Evolutionary conservation across 2,329 filamentous ascomycete species (phyloP).

Genomic region (Claviceps citrina): DNA sequence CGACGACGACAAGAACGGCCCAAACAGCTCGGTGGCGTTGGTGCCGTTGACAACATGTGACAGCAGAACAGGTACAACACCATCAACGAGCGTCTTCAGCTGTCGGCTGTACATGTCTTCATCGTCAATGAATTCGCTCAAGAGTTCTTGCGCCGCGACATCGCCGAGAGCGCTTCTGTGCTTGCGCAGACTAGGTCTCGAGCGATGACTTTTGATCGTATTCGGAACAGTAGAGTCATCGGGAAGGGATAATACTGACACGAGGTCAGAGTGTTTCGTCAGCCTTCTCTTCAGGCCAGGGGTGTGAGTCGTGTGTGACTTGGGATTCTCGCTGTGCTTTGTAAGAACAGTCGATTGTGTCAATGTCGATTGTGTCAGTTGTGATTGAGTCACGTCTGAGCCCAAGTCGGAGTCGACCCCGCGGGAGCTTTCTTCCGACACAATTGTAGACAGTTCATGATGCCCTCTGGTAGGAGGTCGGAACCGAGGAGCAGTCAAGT

Average conservation of each 20-base stretch:
- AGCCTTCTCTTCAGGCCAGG: constrained; percentile 55
- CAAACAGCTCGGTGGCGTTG: constrained; percentile 52
- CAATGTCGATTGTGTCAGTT: constrained; percentile 36
- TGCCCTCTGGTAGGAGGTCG: constrained; percentile 38
- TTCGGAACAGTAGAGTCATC: constrained; percentile 39
- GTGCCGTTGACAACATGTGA: constrained; percentile 65
- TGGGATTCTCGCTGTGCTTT: constrained; percentile 22
- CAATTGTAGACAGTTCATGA: constrained; percentile 42
- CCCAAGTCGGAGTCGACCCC: constrained; percentile 32
- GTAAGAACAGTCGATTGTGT: constrained; percentile 37
- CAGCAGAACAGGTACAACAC: constrained; percentile 83
- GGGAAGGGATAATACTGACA: constrained; percentile 75
- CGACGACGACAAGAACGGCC: constrained; percentile 28
- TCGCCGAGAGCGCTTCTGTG: constrained; percentile 50
- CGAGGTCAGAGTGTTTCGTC: constrained; percentile 83
- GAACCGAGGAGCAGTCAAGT: constrained; percentile 19
- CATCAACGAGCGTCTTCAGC: constrained; percentile 82
- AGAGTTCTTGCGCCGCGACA: constrained; percentile 58
- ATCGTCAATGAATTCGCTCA: constrained; percentile 67
- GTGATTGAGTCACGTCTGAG: constrained; percentile 34
- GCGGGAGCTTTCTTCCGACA: constrained; percentile 35
- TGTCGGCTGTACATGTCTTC: constrained; percentile 82
- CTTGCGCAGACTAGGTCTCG: constrained; percentile 63
- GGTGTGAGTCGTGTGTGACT: constrained; percentile 23
- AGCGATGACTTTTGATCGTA: constrained; percentile 54